A percentile compares a stretch with the other conserved stretches of the same genome.
These are phyloP conservation scores for Theobroma grandiflorum DNA, from an alignment of 441 rosid genomes.

Conservation along the genomic window DNA sequence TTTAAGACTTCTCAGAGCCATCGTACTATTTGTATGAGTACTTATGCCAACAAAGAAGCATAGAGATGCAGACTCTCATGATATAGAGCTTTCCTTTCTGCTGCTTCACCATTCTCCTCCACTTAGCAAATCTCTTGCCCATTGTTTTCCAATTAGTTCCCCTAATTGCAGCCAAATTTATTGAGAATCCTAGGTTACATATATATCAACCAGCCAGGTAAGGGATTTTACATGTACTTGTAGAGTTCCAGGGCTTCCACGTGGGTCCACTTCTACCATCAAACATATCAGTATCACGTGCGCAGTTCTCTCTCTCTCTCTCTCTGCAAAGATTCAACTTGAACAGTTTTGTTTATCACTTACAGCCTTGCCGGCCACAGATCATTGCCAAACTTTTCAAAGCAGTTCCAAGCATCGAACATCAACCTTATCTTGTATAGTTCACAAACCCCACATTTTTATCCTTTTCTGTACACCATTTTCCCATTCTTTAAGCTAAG, in stretches of 20 bases:
- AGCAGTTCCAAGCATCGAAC: conserved; percentile 36
- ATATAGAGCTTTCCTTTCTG: conserved; percentile 68
- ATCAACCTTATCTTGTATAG: conserved; percentile 28
- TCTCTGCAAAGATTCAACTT: neutral
- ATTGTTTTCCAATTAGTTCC: conserved; percentile 22
- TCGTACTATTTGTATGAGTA: conserved; percentile 33
- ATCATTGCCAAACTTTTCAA: conserved; percentile 26
- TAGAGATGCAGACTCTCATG: conserved; percentile 62
- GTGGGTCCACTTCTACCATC: conserved; percentile 42
- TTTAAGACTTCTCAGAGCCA: neutral
- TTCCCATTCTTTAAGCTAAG: neutral
- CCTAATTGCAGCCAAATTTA: neutral
- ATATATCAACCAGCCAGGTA: neutral
- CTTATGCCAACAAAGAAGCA: conserved; percentile 73
- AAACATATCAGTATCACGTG: conserved; percentile 38
- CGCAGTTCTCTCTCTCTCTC: conserved; percentile 11
- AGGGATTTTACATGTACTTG: neutral
- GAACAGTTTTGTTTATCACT: conserved; percentile 20
- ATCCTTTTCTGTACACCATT: conserved; percentile 26
- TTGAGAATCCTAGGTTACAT: neutral
- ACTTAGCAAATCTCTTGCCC: conserved; percentile 54
- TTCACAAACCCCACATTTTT: conserved; percentile 38
- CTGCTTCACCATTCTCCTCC: conserved; percentile 69
- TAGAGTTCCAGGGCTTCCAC: conserved; percentile 16
- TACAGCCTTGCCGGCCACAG: conserved; percentile 27